Evolutionary conservation across 257 asterid species (phyloP).

Genomic region (Mitragyna speciosa): DNA sequence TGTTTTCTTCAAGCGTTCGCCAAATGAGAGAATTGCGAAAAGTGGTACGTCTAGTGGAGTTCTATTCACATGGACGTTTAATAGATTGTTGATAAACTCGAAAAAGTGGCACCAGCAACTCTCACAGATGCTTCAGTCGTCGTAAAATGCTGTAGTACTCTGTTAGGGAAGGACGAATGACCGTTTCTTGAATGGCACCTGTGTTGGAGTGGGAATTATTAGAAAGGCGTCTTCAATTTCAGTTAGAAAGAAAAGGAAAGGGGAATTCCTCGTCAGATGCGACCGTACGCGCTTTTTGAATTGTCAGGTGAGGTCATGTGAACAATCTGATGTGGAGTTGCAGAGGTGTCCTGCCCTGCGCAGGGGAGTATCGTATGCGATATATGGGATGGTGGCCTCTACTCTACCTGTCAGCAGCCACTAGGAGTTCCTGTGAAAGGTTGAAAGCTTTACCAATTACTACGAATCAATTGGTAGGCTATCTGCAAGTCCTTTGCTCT

Average conservation of each 20-base stretch:
- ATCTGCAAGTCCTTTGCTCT: background rate
- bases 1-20: background rate
- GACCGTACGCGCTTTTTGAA: slow-evolving; percentile 7
- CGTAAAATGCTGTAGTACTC: background rate
- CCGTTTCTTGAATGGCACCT: slow-evolving; percentile 9
- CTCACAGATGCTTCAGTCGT: background rate
- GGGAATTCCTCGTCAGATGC: slow-evolving; percentile 19
- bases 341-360: slow-evolving; percentile 7
- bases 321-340: slow-evolving; percentile 37
- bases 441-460: background rate
- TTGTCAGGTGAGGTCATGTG: slow-evolving; percentile 64
- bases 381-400: background rate
- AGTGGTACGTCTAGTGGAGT: background rate
- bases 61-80: background rate
- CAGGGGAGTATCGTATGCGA: background rate
- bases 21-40: background rate
- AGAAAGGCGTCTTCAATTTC: background rate
- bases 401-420: slow-evolving; percentile 18
- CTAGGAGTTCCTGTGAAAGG: slow-evolving; percentile 13
- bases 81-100: background rate
- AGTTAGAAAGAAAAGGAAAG: background rate
- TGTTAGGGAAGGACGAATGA: background rate
- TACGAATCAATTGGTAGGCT: background rate
- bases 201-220: background rate
- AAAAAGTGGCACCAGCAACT: background rate